These are phyloP conservation scores for Naganishia antarctica DNA, from an alignment of 768 basidiomycete genomes.

Conservation along the genomic window DNA sequence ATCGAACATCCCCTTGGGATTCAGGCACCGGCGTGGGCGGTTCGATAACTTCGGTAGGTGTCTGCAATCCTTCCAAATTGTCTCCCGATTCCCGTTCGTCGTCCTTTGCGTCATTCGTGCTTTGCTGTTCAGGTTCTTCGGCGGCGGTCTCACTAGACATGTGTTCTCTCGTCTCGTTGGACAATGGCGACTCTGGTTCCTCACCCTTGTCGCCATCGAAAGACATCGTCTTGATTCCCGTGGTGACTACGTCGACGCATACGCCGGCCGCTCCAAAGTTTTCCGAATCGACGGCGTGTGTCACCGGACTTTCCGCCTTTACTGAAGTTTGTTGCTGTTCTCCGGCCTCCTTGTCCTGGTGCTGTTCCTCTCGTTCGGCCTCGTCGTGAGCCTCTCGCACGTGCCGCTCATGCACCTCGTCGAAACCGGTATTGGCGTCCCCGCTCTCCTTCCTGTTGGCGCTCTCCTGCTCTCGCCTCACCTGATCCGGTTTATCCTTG, in stretches of 20 bases:
- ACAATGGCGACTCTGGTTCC: slow-evolving; percentile 1
- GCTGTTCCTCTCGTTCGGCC: neutral
- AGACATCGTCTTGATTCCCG: neutral
- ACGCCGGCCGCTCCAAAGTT: neutral
- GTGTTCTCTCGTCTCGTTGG: neutral
- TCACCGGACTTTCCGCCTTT: neutral
- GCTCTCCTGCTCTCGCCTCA: neutral
- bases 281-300: neutral
- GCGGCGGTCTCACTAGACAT: neutral
- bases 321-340: neutral
- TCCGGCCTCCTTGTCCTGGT: neutral
- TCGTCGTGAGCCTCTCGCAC: neutral
- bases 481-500: neutral
- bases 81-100: too few species aligned
- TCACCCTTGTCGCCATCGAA: neutral
- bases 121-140: too few species aligned
- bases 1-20: too few species aligned
- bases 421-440: neutral
- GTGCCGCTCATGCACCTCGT: neutral
- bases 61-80: neutral
- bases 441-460: slow-evolving; percentile 15
- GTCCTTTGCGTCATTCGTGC: neutral
- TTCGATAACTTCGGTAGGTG: slow-evolving; percentile 10
- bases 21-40: slow-evolving; percentile 2
- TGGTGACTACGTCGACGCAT: neutral